Evolutionary conservation across 2,329 filamentous ascomycete species (phyloP), one percentile per base, ranked within the genome.

Genomic region (Microascus cirrosus): DNA sequence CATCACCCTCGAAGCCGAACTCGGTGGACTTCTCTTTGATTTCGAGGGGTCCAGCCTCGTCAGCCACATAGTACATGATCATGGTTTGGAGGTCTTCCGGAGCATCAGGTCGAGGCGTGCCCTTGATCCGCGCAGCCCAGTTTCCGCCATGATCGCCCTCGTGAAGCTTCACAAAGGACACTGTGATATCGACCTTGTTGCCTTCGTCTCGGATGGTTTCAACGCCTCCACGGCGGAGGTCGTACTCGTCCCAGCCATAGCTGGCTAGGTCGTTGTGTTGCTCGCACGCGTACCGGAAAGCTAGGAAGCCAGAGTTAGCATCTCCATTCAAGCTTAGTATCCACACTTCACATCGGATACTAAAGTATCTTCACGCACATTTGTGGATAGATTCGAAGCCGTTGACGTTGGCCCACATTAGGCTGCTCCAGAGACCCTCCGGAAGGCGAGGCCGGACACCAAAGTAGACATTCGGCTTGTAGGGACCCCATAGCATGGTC

Each of bases 231-330:
- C 80, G 87, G 59, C 94, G 82, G 24, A 91, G 86, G 72, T 99
- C 94, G 70, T 95, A 99, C 69, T 95, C 90, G 66, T 97, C 92
- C 94, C 94, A 99, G 61, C 94, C 94, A 70, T 99, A 99, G 58
- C 93, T 93, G 54, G 84, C 87, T 81, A 99, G 95, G 63, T 88
- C 88, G 69, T 95, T 90, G 70, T 94, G 83, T 70, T 99, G 94
- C 71, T 97, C 94, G 73, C 94, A 99, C 0, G 94, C 96, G 70
- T 96, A 91, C 62, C 94, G 85, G 65, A 96, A 87, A 65, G 86
- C 90, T 94, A 36, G 32, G 12, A 11, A 25, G n/a, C 24, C 53
- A 18, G 8, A 24, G 45, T 50, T 50, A 50, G 45, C 45, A 50
- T 18, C 35, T 28, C 34, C n/a, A 22, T 48, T 52, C 10, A 32